Conservation (phyloP, 2,329 filamentous ascomycete species). For the Orbilia quercus region DNA sequence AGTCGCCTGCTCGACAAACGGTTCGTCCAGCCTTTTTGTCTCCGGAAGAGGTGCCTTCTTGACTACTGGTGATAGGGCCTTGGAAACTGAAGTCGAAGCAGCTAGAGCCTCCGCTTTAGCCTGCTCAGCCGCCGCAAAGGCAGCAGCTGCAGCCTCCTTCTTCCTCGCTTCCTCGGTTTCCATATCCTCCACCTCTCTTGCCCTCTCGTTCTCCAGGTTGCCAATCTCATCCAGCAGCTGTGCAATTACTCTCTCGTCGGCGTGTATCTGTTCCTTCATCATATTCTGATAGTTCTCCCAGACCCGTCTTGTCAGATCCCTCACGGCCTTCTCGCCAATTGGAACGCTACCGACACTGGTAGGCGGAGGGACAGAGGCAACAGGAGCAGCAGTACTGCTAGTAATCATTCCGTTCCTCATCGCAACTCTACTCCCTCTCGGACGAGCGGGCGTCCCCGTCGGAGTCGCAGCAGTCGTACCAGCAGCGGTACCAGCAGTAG, state of each 20-base stretch:
- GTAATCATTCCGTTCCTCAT: slow-evolving; percentile 54
- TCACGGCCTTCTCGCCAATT: slow-evolving; percentile 50
- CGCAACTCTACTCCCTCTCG: slow-evolving; percentile 38
- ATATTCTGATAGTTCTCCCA: slow-evolving; percentile 52
- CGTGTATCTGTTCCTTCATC: slow-evolving; percentile 52
- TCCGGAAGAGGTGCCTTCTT: slow-evolving; percentile 11
- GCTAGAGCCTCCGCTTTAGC: slow-evolving; percentile 8
- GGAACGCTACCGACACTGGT: slow-evolving; percentile 7
- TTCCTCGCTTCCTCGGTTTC: slow-evolving; percentile 42
- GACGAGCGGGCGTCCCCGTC: slow-evolving; percentile 21
- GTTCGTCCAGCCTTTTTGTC: slow-evolving; percentile 23
- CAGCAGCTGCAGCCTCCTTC: slow-evolving; percentile 37
- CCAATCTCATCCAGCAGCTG: slow-evolving; percentile 53
- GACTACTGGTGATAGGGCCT: slow-evolving; percentile 31
- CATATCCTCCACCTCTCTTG: slow-evolving; percentile 46
- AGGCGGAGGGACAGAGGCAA: slow-evolving; percentile 1
- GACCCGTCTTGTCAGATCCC: slow-evolving; percentile 45
- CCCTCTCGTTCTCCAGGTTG: slow-evolving; percentile 51
- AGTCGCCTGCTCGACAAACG: slow-evolving; percentile 4
- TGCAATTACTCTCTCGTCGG: slow-evolving; percentile 40
- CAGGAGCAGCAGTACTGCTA: slow-evolving; percentile 27
- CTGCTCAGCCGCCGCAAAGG: slow-evolving; percentile 24
- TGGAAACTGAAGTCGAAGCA: slow-evolving; percentile 3
- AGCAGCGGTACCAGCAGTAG: background rate
- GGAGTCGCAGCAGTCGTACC: background rate